A percentile compares a stretch with the other conserved stretches of the same genome.
These are phyloP conservation scores for Trichosanthes cucumerina DNA, from an alignment of 306 rosid species.

Conservation along the genomic window DNA sequence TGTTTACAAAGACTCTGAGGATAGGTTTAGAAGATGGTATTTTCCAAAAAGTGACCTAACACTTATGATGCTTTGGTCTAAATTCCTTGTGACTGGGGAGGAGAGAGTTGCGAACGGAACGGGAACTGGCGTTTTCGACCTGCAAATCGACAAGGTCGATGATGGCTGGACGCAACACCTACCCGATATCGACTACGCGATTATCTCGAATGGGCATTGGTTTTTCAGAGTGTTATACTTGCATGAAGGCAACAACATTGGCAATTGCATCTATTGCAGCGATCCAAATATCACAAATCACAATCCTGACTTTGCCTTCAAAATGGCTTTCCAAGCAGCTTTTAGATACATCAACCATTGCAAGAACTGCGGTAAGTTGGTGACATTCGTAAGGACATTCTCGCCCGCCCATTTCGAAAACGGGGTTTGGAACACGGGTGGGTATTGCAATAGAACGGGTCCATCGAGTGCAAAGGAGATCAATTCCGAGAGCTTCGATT, in stretches of 20 bases:
- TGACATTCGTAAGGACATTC: conserved; percentile 65
- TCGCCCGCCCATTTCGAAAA: conserved; percentile 75
- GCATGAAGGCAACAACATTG: conserved; percentile 17
- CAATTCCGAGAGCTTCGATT: conserved; percentile 28
- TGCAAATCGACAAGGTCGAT: conserved; percentile 51
- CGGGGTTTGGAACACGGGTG: conserved; percentile 75
- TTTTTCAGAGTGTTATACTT: conserved; percentile 54
- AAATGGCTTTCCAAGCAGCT: conserved; percentile 41
- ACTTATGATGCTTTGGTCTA: conserved; percentile 60
- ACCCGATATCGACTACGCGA: conserved; percentile 47
- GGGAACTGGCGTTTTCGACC: conserved; percentile 43
- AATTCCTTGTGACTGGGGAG: conserved; percentile 44
- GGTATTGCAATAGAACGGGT: conserved; percentile 58
- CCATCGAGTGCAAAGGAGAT: conserved; percentile 29
- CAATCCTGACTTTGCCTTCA: conserved; percentile 22
- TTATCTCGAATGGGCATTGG: conserved; percentile 77
- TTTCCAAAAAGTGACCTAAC: conserved; percentile 51
- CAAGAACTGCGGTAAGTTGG: conserved; percentile 26
- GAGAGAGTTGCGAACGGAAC: conserved; percentile 65
- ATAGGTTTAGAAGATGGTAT: conserved; percentile 53
- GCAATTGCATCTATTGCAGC: conserved; percentile 58
- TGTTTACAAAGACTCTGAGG: conserved; percentile 59
- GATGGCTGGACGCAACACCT: conserved; percentile 36
- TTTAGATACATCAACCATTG: conserved; percentile 32
- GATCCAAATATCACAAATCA: conserved; percentile 32